Base-by-base conservation (phyloP, 2,329 filamentous ascomycete genomes). In the Pestalotiopsis sp. region DNA sequence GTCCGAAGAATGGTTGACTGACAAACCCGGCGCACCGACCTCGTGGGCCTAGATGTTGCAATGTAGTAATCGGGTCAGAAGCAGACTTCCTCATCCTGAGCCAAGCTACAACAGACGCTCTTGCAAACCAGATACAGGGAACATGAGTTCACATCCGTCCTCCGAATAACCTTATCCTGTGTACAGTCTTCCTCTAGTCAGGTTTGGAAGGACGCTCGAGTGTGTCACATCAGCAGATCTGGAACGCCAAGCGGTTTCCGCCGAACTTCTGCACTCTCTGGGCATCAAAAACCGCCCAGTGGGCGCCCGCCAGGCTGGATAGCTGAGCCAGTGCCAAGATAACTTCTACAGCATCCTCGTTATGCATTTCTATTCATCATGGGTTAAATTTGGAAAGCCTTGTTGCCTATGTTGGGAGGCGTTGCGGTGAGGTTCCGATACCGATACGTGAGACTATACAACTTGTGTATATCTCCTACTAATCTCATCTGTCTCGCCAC, bases 171-270 rank as follows among this genome's bases (percentile, higher is more conserved):
- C 27, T 39, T 36, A 36, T 36, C 31, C 14, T 36, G 59, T 62
- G 59, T 31, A 64, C 38, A 64, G 61, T n/a, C 38, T 36, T 62
- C 13, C 25, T 27, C 20, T 49, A 7, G 63, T 45, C 23, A 27
- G 63, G 63, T 57, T 17, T 36, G 38, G 63, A 45, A 52, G 41
- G n/a, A 25, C 38, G 41, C 4, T 45, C 31, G 27, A 31, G 49
- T 36, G 63, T 56, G 25, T 66, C 63, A 66, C 14, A n/a, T 57
- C 67, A 23, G 57, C 56, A 6, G 38, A 52, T 31, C 69, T 70
- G 69, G 65, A 70, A 70, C 69, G 69, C 69, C 69, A 70, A 70
- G 69, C 38, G 59, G 68, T 70, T 70, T 68, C 57, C 36, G 23
- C 67, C 62, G 38, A 61, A n/a, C 31, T 67, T 56, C 65, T 69